Conservation (phyloP, 2,329 filamentous ascomycete genomes). For the Exserohilum rostratum region DNA sequence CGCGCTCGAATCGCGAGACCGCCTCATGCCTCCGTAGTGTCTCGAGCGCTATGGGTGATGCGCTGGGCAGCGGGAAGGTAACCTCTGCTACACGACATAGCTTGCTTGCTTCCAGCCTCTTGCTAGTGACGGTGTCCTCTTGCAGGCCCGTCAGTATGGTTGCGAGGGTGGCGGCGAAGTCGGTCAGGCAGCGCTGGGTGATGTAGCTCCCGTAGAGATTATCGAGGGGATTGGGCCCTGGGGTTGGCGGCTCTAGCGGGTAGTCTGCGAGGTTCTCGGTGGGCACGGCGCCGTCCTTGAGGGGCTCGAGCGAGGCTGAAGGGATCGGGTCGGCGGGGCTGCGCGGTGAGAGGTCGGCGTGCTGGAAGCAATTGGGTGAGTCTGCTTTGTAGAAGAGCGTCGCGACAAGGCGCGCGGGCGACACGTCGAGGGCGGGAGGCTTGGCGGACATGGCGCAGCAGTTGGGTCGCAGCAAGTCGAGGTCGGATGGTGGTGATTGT, state of each 20-base stretch:
- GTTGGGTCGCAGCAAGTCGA: neutral
- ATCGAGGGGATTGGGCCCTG: slow-evolving; percentile 61
- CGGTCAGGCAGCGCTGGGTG: slow-evolving; percentile 61
- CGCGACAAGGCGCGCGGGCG: slow-evolving; percentile 38
- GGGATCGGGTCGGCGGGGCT: slow-evolving; percentile 39
- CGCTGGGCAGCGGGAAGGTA: slow-evolving; percentile 63
- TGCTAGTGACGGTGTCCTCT: slow-evolving; percentile 55
- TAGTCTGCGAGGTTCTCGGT: slow-evolving; percentile 59
- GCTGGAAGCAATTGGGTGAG: slow-evolving; percentile 49
- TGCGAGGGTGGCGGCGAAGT: slow-evolving; percentile 61
- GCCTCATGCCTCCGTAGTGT: slow-evolving; percentile 81
- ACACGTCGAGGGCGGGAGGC: slow-evolving; percentile 26
- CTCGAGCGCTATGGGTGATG: slow-evolving; percentile 59
- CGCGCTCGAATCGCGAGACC: slow-evolving; percentile 79
- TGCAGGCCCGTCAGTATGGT: slow-evolving; percentile 56
- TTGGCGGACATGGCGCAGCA: slow-evolving; percentile 21
- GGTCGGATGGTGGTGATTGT: neutral
- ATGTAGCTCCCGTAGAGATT: slow-evolving; percentile 62
- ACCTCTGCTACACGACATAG: slow-evolving; percentile 71
- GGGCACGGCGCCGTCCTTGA: slow-evolving; percentile 56
- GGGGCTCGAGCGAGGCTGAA: slow-evolving; percentile 37
- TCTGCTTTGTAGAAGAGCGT: slow-evolving; percentile 49
- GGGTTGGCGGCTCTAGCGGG: slow-evolving; percentile 61
- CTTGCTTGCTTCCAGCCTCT: slow-evolving; percentile 63
- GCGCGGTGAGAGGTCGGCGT: slow-evolving; percentile 55